phyloP scores from a whole-genome alignment of 345 rosid genomes.

The Bruguiera gymnorhiza region DNA sequence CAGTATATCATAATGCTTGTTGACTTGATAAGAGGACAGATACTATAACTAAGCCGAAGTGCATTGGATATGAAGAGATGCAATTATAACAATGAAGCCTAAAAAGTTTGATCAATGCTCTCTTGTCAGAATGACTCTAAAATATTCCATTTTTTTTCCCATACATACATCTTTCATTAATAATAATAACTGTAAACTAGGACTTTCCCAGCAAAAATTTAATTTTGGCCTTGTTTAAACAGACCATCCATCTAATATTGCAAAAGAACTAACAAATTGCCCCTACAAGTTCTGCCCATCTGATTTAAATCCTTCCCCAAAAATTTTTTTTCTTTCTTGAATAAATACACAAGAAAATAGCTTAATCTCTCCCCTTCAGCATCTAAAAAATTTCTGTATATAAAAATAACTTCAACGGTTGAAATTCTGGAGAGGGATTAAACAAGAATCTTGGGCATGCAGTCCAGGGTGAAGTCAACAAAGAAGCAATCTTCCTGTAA shows the following conservation, averaged over 20 bases:
- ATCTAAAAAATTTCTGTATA: not conserved
- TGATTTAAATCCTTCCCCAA: no score
- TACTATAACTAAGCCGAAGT: not conserved
- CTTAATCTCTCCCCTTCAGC: slow-evolving; percentile 1
- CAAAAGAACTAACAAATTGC: no score
- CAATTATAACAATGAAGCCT: not conserved
- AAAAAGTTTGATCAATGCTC: not conserved
- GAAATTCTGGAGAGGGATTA: not conserved
- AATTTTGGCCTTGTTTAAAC: no score
- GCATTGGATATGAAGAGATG: not conserved
- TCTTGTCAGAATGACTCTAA: not conserved
- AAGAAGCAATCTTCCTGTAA: not conserved
- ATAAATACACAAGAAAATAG: not conserved
- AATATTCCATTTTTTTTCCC: no score
- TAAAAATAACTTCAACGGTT: not conserved
- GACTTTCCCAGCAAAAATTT: no score
- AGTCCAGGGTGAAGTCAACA: slow-evolving; percentile 8
- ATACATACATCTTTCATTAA: no score
- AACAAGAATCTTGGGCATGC: not conserved
- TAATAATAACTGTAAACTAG: no score
- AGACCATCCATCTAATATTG: no score
- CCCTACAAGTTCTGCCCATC: no score
- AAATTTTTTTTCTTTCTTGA: no score
- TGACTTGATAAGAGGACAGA: not conserved
- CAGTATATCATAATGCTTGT: not conserved